These are phyloP conservation scores for Glarea lozoyensis DNA, from an alignment of 495 filamentous ascomycete species.

Conservation along the genomic window DNA sequence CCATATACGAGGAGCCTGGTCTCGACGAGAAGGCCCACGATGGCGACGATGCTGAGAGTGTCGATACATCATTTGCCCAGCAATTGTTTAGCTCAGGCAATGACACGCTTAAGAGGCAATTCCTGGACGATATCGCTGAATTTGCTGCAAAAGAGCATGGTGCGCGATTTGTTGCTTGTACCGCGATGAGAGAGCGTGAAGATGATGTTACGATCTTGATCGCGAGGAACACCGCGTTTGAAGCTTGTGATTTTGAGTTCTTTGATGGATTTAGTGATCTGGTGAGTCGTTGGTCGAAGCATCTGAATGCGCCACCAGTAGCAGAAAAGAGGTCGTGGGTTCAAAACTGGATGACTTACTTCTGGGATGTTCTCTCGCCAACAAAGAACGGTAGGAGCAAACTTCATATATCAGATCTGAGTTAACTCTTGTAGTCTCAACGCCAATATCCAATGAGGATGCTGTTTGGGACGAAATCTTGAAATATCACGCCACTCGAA, in stretches of 20 bases:
- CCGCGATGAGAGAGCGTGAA: neutral
- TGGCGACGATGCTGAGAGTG: neutral
- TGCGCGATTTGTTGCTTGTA: neutral
- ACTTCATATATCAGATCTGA: neutral
- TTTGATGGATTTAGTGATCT: neutral
- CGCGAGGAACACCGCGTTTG: neutral
- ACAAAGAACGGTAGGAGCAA: neutral
- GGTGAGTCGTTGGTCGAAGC: neutral
- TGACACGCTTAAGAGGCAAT: neutral
- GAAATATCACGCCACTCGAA: slow-evolving; percentile 20
- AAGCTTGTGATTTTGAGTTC: neutral
- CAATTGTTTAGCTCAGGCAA: neutral
- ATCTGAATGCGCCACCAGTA: neutral
- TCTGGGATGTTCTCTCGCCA: neutral
- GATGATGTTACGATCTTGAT: neutral
- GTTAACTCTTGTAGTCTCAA: too few relatives aligned
- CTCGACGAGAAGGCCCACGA: neutral
- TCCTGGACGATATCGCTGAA: neutral
- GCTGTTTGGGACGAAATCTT: too few relatives aligned
- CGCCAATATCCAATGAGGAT: too few relatives aligned
- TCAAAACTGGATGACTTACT: neutral
- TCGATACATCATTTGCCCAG: neutral
- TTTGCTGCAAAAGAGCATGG: neutral
- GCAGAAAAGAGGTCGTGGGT: neutral
- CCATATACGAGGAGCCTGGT: neutral